Conservation (phyloP, 2,329 filamentous ascomycete genomes). For the Tolypocladium ovalisporum region DNA sequence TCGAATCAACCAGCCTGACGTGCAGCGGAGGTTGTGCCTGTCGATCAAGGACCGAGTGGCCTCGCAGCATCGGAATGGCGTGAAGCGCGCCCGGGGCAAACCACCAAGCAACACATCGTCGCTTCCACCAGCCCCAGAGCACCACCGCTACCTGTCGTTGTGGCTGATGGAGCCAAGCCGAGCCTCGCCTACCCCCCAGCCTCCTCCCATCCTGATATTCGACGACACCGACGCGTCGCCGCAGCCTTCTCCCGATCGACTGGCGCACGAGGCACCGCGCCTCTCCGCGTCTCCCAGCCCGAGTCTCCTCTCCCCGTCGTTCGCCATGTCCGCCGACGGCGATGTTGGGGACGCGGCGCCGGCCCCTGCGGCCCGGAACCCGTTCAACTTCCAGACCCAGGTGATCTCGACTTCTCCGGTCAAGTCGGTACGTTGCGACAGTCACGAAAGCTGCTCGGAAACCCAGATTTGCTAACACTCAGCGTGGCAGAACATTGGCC, state of each 20-base stretch:
- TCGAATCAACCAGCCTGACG: neutral
- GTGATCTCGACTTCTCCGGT: constrained; percentile 63
- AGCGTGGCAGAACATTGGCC: constrained; percentile 61
- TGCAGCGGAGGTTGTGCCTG: neutral
- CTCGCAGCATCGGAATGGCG: neutral
- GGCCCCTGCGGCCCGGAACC: constrained; percentile 37
- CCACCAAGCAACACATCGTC: neutral
- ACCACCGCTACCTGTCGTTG: neutral
- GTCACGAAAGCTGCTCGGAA: too few species aligned
- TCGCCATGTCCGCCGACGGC: constrained; percentile 6
- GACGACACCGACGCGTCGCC: constrained; percentile 10
- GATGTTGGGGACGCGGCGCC: constrained; percentile 5
- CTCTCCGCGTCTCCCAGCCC: neutral
- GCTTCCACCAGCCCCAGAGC: neutral
- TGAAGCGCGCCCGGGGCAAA: neutral
- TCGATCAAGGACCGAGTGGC: neutral
- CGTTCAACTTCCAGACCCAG: constrained; percentile 92
- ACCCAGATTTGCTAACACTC: neutral
- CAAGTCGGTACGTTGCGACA: constrained; percentile 53
- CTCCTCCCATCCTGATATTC: constrained; percentile 6
- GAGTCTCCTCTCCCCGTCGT: constrained; percentile 5
- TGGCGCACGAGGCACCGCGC: neutral
- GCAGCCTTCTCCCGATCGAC: neutral
- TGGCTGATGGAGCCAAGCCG: constrained; percentile 6
- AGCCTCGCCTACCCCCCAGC: neutral